Evolutionary conservation across 768 basidiomycete species (phyloP), one percentile per base, ranked within the genome.

Genomic region (Pholiota microspora): DNA sequence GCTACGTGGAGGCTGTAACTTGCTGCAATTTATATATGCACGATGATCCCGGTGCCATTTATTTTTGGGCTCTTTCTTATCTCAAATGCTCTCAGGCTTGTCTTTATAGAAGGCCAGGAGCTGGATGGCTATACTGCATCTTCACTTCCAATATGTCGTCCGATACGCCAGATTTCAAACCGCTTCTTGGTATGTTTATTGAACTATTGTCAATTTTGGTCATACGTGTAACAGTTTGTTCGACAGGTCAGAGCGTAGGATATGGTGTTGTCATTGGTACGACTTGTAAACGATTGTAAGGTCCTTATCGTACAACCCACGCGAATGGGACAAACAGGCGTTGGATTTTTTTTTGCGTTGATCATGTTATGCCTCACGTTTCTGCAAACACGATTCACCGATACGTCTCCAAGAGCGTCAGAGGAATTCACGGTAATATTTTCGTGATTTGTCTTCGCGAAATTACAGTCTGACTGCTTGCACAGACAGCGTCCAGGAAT

Each of bases 321-420:
- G 53, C 12, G 27, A 13, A 34, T n/a, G 21, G 32, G 25, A 16
- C 7, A 42, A 24, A 27, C 56, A 77, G 77, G 79, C 32, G 76
- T 79, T 40, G 79, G 78, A 0, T 78, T 79, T 62, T 78, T 79
- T 67, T 79, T 80, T 49, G 77, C 78, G 0, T 67, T 71, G 27
- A 38, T 80, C 38, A 80, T 78, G 78, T 64, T 79, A 4, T 59
- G 73, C 23, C 62, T 79, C 55, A 79, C 79, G 1, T 62, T 66
- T 15, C 63, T 81, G 4, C 79, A 79, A 74, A 61, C 70, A 10
- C 75, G 73, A 59, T 80, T 77, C 58, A 77, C 75, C 18, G 67
- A 70, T 49, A 74, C 71, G 46, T 79, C 78, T 2, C 78, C 77
- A 7, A 64, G 65, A 1, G 75, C 76, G 2, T 78, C 77, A 13